Evolutionary conservation across 129 eudicot species (phyloP), one percentile per base, ranked within the genome.

Genomic region (Tagetes patula): DNA sequence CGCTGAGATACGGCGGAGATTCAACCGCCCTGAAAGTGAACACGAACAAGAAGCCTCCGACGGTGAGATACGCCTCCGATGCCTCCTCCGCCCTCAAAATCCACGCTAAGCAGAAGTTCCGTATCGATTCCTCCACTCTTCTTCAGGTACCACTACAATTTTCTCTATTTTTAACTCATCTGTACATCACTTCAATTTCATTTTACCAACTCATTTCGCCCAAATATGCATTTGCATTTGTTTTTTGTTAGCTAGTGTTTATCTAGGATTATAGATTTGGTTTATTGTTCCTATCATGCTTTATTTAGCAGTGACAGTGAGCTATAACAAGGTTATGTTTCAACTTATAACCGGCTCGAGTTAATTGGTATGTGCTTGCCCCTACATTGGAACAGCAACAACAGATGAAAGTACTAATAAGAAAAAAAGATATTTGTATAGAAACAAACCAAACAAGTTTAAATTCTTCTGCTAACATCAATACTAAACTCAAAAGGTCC

Each of bases 41-140:
- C 70, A 90, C 93, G 49, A 90, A 78, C 76, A 84, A 86, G 79
- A 90, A 84, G 76, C 37, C 74, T 31, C 89, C 86, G 46, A 72
- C 74, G 1, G 78, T 2, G 9, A 73, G 74, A 13, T 79, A 72
- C 69, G 50, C 38, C 67, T 39, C 86, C 12, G 80, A 80, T 53
- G 12, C 88, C 53, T 55, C 88, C 53, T 55, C 74, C 31, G 81
- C 96, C 46, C 77, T 74, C 67, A 82, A 82, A 78, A 80, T 94
- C 68, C 85, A 83, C 58, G 96, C 96, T 69, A 94, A 90, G 79
- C 86, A 94, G 81, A 87, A 84, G 83, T 69, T 78, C 49, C 91
- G 85, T 52, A 8, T 94, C 71, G 79, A 80, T 58, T 46, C 88
- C 70, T 63, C 70, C 43, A 80, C 96, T 58, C 73, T 40, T 33